A percentile compares a stretch with the other conserved stretches of the same genome.
These are phyloP conservation scores for Leucogyrophana mollusca DNA, from an alignment of 768 basidiomycete species.

Conservation along the genomic window DNA sequence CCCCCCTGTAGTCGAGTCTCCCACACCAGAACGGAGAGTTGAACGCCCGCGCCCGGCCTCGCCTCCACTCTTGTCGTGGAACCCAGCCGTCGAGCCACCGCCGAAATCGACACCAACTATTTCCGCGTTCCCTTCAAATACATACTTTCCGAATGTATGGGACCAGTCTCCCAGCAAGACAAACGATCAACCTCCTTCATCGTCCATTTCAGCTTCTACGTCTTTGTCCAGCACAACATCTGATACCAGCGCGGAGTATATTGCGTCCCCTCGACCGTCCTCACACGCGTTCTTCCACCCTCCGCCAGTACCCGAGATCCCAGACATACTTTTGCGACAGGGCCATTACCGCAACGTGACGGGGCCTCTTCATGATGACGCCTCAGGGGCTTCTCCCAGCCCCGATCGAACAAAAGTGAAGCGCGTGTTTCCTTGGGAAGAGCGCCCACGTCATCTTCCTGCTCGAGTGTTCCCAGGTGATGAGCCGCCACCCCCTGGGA, in stretches of 20 bases:
- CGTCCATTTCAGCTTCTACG: conserved; percentile 39
- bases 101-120: conserved; percentile 56
- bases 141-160: conserved; percentile 87
- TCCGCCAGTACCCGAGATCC: conserved; percentile 59
- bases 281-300: conserved; percentile 54
- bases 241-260: conserved; percentile 17
- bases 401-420: conserved; percentile 76
- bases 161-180: conserved; percentile 54
- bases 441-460: conserved; percentile 62
- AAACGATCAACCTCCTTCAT: conserved; percentile 32
- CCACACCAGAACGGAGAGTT: conserved; percentile 5
- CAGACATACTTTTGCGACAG: conserved; percentile 63
- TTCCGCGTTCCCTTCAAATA: conserved; percentile 66
- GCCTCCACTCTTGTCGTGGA: conserved; percentile 73
- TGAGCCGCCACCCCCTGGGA: conserved; percentile 52
- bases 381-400: conserved; percentile 40
- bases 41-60: conserved; percentile 49
- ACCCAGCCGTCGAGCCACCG: conserved; percentile 77
- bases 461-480: conserved; percentile 72
- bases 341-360: conserved; percentile 71
- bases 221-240: conserved; percentile 21
- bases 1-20: conserved; percentile 18
- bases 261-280: conserved; percentile 10
- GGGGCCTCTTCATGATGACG: conserved; percentile 43
- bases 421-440: conserved; percentile 95